phyloP scores from a whole-genome alignment of 2,329 filamentous ascomycete species.

The Venturia carpophila region DNA sequence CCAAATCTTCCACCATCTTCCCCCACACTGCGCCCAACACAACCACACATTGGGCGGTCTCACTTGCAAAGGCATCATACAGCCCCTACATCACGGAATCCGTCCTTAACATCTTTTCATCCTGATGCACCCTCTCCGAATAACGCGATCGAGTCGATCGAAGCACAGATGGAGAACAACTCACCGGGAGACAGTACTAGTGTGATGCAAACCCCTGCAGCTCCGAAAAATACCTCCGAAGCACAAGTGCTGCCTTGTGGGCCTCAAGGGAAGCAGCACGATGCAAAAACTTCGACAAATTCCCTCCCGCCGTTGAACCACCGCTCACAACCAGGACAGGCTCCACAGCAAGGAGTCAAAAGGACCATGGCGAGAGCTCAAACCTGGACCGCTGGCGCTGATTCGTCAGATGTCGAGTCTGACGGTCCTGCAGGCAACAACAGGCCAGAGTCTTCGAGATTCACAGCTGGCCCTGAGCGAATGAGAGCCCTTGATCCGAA shows the following conservation, averaged over 20 bases:
- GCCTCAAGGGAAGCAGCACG: not conserved
- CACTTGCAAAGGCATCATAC: not conserved
- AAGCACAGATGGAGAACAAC: not conserved
- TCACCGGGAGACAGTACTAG: not conserved
- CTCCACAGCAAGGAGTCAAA: not conserved
- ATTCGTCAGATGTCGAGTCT: conserved; percentile 16
- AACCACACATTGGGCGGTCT: not conserved
- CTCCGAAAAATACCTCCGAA: not conserved
- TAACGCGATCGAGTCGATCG: conserved; percentile 12
- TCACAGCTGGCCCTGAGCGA: conserved; percentile 44
- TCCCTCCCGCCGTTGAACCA: not conserved
- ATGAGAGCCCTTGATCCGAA: conserved; percentile 55
- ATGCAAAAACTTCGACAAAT: not conserved
- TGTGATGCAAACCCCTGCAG: not conserved
- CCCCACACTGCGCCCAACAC: not conserved
- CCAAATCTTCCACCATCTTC: conserved; percentile 3
- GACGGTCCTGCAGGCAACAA: not conserved
- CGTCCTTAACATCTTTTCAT: not conserved
- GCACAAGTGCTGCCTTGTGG: not conserved
- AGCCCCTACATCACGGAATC: not conserved
- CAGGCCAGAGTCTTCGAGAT: conserved; percentile 23
- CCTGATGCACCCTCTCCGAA: conserved; percentile 1
- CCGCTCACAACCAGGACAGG: not conserved
- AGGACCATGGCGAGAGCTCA: conserved; percentile 12
- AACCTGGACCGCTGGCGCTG: conserved; percentile 13